Evolutionary conservation across 2,329 filamentous ascomycete genomes (phyloP), one percentile per base, ranked within the genome.

Genomic region (Colletotrichum gigasporum): DNA sequence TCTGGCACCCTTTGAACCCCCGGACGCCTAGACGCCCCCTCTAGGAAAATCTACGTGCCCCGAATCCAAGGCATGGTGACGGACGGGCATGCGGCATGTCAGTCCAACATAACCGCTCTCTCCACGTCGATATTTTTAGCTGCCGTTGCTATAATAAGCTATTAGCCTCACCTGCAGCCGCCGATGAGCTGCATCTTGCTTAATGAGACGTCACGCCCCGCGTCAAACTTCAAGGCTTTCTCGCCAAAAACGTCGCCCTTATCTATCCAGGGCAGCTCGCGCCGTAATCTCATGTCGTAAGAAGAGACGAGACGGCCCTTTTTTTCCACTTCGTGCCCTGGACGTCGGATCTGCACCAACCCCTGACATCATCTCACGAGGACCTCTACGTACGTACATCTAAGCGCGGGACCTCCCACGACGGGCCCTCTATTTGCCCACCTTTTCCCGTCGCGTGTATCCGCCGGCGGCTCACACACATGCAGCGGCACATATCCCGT

Each of bases 151-250:
- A 78, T 75, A 75, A 72, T 75, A 72, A 74, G 75, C 68, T 30
- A 65, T 66, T 69, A 76, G 74, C 72, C 75, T 76, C 73, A 71
- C 71, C 67, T 77, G 75, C 73, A 78, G 71, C 72, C 71, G 68
- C 70, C 69, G 47, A 68, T 69, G 69, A 70, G 65, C 69, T 75
- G 76, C 73, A 73, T 67, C 67, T 58, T 71, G 71, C 70, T 75
- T 74, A 74, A 71, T 71, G 72, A 63, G 66, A 75, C 74, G 70
- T 75, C 73, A 74, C 56, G 57, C 69, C 51, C 44, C 11, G 53
- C 58, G 22, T 39, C 26, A 11, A 48, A 48, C 41, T 34, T 56
- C 44, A 35, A 26, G 16, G 16, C 16, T 18, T 22, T 32, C 39
- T 28, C 20, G 20, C 41, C 11, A 35, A 18, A 34, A 45, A 30